phyloP scores from a whole-genome alignment of 106 monocot species.

The Posidonia australis region DNA sequence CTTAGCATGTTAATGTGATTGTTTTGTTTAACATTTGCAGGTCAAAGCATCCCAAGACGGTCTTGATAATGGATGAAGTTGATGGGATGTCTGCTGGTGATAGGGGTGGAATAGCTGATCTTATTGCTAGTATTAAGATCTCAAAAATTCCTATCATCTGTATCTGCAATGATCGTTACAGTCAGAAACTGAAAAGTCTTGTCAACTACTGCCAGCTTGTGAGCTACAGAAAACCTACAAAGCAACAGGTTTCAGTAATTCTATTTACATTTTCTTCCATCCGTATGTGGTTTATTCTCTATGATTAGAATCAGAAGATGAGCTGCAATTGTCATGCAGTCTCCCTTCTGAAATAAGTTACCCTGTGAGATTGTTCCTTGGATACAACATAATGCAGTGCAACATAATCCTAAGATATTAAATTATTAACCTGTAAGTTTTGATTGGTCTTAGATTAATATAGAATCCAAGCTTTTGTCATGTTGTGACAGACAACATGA shows the following conservation, averaged over 20 bases:
- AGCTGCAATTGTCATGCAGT: no score
- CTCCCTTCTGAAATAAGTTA: no score
- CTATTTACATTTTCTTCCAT: not conserved
- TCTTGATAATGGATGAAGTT: constrained; percentile 98
- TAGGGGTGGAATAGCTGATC: constrained; percentile 96
- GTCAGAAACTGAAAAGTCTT: constrained; percentile 95
- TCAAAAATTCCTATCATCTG: constrained; percentile 96
- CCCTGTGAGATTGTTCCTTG: no score
- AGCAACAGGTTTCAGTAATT: constrained; percentile 65
- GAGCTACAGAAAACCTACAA: constrained; percentile 92
- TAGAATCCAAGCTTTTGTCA: no score
- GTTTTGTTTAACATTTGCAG: constrained; percentile 19
- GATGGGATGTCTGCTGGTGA: constrained; percentile 99
- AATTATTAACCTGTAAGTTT: no score
- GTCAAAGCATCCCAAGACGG: constrained; percentile 68
- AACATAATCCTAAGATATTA: no score
- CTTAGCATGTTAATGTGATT: not conserved
- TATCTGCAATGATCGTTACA: constrained; percentile 98
- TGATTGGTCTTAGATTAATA: no score
- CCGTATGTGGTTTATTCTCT: not conserved
- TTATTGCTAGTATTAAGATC: constrained; percentile 94
- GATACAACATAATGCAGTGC: no score
- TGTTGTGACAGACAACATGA: no score
- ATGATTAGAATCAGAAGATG: no score
- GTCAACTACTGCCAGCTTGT: constrained; percentile 77